Evolutionary conservation across 2,329 filamentous ascomycete species (phyloP).

Genomic region (Cladophialophora immunda): DNA sequence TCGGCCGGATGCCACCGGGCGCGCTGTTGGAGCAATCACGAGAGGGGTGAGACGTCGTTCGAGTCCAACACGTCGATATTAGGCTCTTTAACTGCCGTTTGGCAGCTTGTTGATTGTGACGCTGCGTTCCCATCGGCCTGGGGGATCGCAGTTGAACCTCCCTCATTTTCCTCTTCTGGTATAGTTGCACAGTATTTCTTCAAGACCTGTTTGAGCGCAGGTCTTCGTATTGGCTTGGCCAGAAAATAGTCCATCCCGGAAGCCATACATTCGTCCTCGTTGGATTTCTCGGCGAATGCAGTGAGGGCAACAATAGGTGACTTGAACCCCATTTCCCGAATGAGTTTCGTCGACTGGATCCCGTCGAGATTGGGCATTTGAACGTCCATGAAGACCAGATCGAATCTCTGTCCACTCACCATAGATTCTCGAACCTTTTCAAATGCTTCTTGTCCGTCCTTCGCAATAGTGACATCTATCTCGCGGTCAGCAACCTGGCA

Average conservation of each 20-base stretch:
- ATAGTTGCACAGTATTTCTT: constrained; percentile 84
- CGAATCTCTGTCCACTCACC: constrained; percentile 75
- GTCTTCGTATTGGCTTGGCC: constrained; percentile 77
- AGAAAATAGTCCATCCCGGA: constrained; percentile 94
- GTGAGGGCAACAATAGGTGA: constrained; percentile 91
- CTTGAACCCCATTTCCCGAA: constrained; percentile 84
- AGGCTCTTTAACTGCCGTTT: constrained; percentile 7
- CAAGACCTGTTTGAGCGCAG: constrained; percentile 83
- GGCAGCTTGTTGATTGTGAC: constrained; percentile 7
- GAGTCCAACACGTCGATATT: constrained; percentile 20
- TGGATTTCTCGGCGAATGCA: constrained; percentile 89
- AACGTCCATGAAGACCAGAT: constrained; percentile 95
- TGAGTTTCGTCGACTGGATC: constrained; percentile 83
- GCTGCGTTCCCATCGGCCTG: constrained; percentile 3
- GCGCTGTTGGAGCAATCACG: constrained; percentile 18
- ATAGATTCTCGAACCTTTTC: constrained; percentile 85
- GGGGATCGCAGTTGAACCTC: constrained; percentile 28
- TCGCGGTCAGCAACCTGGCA: constrained; percentile 65
- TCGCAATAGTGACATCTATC: constrained; percentile 85
- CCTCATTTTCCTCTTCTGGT: constrained; percentile 69
- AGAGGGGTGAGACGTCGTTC: constrained; percentile 33
- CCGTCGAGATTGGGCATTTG: constrained; percentile 95
- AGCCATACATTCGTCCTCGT: constrained; percentile 84
- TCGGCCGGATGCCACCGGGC: background rate
- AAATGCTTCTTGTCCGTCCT: constrained; percentile 85